Evolutionary conservation across 169 alveolate genomes (phyloP), one percentile per base, ranked within the genome.

Genomic region (Plasmodium vinckei): DNA sequence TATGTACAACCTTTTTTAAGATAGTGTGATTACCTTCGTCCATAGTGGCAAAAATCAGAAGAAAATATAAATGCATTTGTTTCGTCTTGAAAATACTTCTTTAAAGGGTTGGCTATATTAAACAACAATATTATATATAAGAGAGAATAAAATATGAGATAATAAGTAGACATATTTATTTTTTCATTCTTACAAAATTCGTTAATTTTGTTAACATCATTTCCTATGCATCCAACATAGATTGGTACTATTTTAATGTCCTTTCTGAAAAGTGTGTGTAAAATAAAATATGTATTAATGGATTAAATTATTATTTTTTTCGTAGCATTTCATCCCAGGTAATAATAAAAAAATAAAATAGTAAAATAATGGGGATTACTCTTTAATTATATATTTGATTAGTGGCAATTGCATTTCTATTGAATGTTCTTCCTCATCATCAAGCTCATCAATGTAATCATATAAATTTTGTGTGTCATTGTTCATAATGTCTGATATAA

Each of bases 31-130:
- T 73, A 96, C 96, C 97, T 92, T 59, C 69, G 63, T 51, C 99
- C 99, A 96, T 97, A 97, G 72, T 97, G 99, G 79, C 99, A 97
- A 87, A 97, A 97, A 73, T 97, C 99, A 42, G 97, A 94, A 10
- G 99, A 97, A 65, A 97, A 92, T 13, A 97, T 92, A 90, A 97
- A 97, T 5, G 94, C 42, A 64, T 87, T 95, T 46, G 72, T 92
- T 86, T 92, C 91, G 61, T 94, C 95, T 63, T 73, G 88, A 82
- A 97, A 95, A 86, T 94, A 96, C 65, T 89, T 94, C 25, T 94
- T 94, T 44, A 97, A 77, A 13, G 97, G 92, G 27, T 87, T 63
- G 15, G 97, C 98, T 87, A 84, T 65, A 17, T 70, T n/a, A 46
- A 68, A 13, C 82, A 72, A 79, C 42, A 73, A 79, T 54, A 94